Conservation (phyloP, 352 stramenopile species). For the Pseudoperonospora humuli region DNA sequence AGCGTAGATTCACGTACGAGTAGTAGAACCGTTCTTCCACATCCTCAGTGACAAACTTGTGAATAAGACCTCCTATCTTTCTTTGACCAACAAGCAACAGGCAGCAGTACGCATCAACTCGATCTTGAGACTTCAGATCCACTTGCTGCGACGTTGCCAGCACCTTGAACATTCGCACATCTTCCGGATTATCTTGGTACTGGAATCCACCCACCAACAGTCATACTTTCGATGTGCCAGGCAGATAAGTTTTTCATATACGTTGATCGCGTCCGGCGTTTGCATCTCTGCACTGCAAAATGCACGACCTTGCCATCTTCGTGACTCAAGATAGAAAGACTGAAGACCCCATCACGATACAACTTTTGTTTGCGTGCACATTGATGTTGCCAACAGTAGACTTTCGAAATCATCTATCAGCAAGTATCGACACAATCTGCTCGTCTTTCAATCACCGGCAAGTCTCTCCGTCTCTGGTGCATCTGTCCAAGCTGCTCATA, state of each 20-base stretch:
- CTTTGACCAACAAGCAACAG: conserved; percentile 1
- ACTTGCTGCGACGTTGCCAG: conserved; percentile 20
- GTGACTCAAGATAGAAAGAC: conserved; percentile 5
- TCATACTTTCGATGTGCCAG: conserved; percentile 2
- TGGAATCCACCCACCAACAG: conserved; percentile 8
- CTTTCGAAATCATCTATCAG: neutral
- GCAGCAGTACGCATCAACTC: conserved; percentile 5
- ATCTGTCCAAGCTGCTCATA: neutral
- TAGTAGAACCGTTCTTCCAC: neutral
- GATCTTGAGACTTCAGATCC: conserved; percentile 8
- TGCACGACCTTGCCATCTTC: conserved; percentile 8
- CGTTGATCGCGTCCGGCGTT: neutral
- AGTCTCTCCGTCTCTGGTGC: neutral
- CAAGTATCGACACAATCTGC: neutral
- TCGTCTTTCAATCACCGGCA: neutral
- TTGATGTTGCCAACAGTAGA: too few relatives aligned
- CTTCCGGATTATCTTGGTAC: conserved; percentile 6
- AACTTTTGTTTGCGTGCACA: neutral
- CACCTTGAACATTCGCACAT: conserved; percentile 10
- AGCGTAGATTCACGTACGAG: neutral
- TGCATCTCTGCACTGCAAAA: conserved; percentile 1
- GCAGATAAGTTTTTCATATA: neutral
- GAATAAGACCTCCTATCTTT: neutral
- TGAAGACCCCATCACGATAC: neutral
- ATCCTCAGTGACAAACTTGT: neutral